Evolutionary conservation across 2,329 filamentous ascomycete species (phyloP), one percentile per base, ranked within the genome.

Genomic region (Boeremia lycopersici): DNA sequence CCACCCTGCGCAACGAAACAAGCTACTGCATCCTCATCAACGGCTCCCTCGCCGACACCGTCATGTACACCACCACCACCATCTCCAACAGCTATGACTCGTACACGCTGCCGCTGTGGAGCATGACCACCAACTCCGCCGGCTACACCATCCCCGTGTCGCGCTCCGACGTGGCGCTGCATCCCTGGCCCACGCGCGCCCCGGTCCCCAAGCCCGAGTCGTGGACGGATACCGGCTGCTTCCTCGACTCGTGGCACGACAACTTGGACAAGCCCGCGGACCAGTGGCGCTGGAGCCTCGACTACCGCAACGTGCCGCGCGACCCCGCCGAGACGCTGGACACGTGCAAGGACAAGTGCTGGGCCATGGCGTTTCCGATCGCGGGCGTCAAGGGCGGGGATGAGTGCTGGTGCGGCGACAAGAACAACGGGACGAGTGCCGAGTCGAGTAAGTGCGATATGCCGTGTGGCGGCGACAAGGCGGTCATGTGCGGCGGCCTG

Each of bases 71-170:
- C 8, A 28, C 11, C 12, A 40, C 17, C 23, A 0, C n/a, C 7
- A n/a, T 25, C 11, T 13, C 4, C 35, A 2, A 33, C 7, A 2
- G 2, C 3, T 13, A 6, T 17, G 19, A 34, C 34, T 15, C 26
- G 2, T 9, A 6, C 5, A 28, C 41, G 5, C 6, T 43, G 1
- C 38, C 50, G 1, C 13, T 46, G n/a, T 10, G 15, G 1, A 43
- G 31, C n/a, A 31, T 40, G 12, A 54, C 51, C 15, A 55, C 52
- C 6, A 30, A 55, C 28, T 11, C 15, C 8, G 46, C 33, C 1
- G 52, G 52, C 25, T 55, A 30, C 29, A 35, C 4, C 11, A 46
- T 55, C n/a, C 52, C 52, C 13, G 35, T 41, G 2, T 49, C 52
- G 0, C 48, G 25, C 12, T 30, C n/a, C 13, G 46, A 38, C 13